A percentile compares a stretch with the other conserved stretches of the same genome.
These are phyloP conservation scores for Anthracocystis panici-leucophaei DNA, from an alignment of 1,284 basidiomycete species.

Conservation along the genomic window DNA sequence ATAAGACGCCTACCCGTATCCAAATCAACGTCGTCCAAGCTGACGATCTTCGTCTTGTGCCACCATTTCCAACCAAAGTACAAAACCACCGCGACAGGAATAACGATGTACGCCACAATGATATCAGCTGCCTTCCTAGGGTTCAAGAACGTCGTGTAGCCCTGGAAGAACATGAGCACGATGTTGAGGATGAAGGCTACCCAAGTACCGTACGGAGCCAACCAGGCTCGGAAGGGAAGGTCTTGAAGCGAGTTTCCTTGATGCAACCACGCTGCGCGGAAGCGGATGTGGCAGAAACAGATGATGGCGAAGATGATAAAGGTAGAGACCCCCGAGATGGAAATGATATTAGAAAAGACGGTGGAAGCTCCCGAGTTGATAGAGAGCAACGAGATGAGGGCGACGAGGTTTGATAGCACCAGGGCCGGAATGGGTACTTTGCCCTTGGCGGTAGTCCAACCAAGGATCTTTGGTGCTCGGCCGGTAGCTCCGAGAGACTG, in stretches of 20 bases:
- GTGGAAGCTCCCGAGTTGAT: slow-evolving; percentile 36
- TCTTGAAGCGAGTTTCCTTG: slow-evolving; percentile 43
- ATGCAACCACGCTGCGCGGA: slow-evolving; percentile 48
- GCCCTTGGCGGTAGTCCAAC: slow-evolving; percentile 32
- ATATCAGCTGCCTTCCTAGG: slow-evolving; percentile 75
- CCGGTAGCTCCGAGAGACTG: slow-evolving; percentile 48
- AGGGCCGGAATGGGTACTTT: slow-evolving; percentile 54
- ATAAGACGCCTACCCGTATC: slow-evolving; percentile 36
- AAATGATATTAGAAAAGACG: slow-evolving; percentile 53
- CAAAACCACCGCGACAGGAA: slow-evolving; percentile 80
- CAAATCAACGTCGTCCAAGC: slow-evolving; percentile 41
- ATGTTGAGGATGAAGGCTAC: slow-evolving; percentile 40
- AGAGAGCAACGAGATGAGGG: slow-evolving; percentile 47
- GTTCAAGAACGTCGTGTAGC: slow-evolving; percentile 46
- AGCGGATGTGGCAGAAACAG: slow-evolving; percentile 50
- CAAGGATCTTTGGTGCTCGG: slow-evolving; percentile 49
- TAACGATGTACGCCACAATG: slow-evolving; percentile 82
- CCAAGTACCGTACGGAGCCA: slow-evolving; percentile 42
- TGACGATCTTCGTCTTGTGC: slow-evolving; percentile 71
- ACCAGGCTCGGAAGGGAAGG: slow-evolving; percentile 45
- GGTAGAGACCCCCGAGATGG: slow-evolving; percentile 46
- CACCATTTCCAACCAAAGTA: slow-evolving; percentile 75
- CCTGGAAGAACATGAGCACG: slow-evolving; percentile 56
- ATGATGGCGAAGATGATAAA: slow-evolving; percentile 56
- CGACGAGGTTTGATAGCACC: slow-evolving; percentile 42